A percentile compares a stretch with the other conserved stretches of the same genome.
Evolutionary conservation across 1,139 yeast species (phyloP).

Genomic region (Debaryomyces coudertii): DNA sequence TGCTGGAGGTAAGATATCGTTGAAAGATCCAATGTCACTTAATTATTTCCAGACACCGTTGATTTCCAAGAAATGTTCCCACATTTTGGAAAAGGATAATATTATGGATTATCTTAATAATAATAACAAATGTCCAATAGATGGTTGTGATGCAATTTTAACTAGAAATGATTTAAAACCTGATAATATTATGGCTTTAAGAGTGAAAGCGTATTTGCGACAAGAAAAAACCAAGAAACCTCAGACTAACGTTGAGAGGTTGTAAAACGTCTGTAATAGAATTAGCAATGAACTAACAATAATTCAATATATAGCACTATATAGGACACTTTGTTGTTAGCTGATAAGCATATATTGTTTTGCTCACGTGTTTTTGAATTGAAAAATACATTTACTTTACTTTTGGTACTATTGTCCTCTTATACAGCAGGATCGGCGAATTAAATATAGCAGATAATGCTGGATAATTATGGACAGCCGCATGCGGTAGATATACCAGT

Average conservation of each 20-base stretch:
- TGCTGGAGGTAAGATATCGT: constrained; percentile 67
- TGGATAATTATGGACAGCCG: constrained; percentile 16
- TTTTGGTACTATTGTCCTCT: neutral
- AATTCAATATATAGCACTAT: neutral
- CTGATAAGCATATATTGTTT: neutral
- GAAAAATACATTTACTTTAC: neutral
- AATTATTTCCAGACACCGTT: constrained; percentile 55
- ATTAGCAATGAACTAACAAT: neutral
- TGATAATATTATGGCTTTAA: constrained; percentile 53
- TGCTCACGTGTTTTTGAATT: constrained; percentile 1
- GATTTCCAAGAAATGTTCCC: constrained; percentile 56
- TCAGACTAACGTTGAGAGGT: constrained; percentile 12
- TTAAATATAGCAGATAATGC: neutral
- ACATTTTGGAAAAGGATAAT: constrained; percentile 58
- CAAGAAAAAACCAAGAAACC: constrained; percentile 11
- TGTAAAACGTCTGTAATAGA: constrained; percentile 1
- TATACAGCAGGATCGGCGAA: neutral
- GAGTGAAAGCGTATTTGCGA: constrained; percentile 44
- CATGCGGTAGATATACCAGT: constrained; percentile 60
- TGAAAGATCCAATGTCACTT: constrained; percentile 67
- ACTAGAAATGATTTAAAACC: constrained; percentile 33
- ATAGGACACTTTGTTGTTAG: neutral
- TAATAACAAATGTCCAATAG: constrained; percentile 45
- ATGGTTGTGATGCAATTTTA: constrained; percentile 46
- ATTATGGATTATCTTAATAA: constrained; percentile 34